Evolutionary conservation across 768 basidiomycete species (phyloP), one percentile per base, ranked within the genome.

Genomic region (Grammothele lineata): DNA sequence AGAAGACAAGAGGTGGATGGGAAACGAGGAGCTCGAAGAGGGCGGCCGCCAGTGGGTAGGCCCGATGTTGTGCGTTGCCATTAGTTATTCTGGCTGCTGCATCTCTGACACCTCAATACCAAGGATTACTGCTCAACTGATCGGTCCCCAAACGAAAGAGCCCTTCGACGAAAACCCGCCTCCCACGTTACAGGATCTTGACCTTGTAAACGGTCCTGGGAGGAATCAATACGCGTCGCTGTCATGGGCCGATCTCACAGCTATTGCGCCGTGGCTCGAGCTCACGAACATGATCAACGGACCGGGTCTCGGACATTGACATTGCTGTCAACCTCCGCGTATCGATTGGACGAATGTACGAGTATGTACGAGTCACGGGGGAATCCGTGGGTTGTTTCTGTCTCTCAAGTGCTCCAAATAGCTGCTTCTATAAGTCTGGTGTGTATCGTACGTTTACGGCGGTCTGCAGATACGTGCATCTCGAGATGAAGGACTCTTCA

Each of bases 241-340:
- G 49, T 75, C 73, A 0, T 84, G 80, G 80, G 66, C 68, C 17
- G 89, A 91, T 61, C 65, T 92, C 32, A 72, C 73, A 60, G 73
- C 79, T 25, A 78, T 90, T 47, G 85, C 88, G 32, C 89, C 87
- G 3, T 91, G 89, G 89, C 76, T 91, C 69, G 75, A 82, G 45
- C 73, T 87, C 47, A 75, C 80, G 24, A 81, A 72, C 58, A 76
- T 70, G 57, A 81, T 90, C 50, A 72, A 80, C 47, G 89, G 88
- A 1, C 73, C 77, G 40, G 85, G 87, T n/a, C 68, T 91, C 33
- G 87, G 87, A 26, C 73, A 77, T 43, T 53, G 37, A 51, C 23
- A 9, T 24, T 30, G 5, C 15, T 40, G 22, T 35, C 32, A 17
- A 10, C 6, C 27, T 30, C n/a, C n/a, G n/a, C n/a, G n/a, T n/a